Conservation (phyloP, 345 rosid genomes). For the Eucalyptus marginata region DNA sequence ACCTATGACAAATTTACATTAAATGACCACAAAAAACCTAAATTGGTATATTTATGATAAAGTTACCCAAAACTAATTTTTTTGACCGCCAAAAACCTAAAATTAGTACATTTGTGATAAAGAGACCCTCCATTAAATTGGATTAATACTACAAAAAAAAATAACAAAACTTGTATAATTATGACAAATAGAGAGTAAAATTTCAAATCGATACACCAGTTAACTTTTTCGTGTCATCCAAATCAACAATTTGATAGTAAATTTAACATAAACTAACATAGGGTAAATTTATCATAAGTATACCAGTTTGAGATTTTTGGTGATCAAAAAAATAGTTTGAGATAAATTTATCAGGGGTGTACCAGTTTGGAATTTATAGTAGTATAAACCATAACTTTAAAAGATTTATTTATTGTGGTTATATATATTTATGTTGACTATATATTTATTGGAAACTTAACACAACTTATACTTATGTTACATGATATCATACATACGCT, state of each 20-base stretch:
- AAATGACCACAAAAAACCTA: no score
- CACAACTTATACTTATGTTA: no score
- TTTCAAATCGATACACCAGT: fast-evolving
- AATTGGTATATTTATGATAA: fast-evolving
- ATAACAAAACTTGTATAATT: fast-evolving
- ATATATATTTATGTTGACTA: no score
- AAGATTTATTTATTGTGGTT: no score
- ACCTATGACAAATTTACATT: fast-evolving
- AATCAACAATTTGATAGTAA: fast-evolving
- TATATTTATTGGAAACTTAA: no score
- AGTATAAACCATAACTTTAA: no score
- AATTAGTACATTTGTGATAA: no score
- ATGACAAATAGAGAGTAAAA: no score
- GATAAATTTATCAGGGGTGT: fast-evolving
- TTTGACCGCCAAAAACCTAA: fast-evolving
- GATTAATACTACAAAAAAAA: no score
- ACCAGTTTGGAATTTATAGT: no score
- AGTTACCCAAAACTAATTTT: fast-evolving
- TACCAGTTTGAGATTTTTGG: fast-evolving
- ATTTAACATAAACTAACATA: fast-evolving
- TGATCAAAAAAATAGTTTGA: no score
- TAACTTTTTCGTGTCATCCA: fast-evolving
- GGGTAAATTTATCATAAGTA: fast-evolving
- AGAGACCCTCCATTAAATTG: fast-evolving
- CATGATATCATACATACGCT: no score